Percentiles rank a stretch among this genome's conserved stretches.
phyloP scores from a whole-genome alignment of 441 rosid species.

The Arabidopsis hybrid region DNA sequence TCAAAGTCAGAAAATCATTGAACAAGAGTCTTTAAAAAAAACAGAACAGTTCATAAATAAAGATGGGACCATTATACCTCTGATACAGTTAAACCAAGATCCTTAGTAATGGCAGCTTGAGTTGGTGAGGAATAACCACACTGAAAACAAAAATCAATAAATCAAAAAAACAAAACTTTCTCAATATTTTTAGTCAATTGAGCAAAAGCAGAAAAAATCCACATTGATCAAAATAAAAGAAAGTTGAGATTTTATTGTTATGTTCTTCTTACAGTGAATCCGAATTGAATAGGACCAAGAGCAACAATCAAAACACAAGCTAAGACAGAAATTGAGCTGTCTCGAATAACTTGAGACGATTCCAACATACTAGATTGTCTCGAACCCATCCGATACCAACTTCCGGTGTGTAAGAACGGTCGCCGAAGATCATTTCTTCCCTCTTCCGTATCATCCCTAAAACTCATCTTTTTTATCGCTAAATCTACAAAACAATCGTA shows the following conservation, averaged over 20 bases:
- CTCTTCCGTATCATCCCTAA: slow-evolving; percentile 66
- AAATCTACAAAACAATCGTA: slow-evolving; percentile 21
- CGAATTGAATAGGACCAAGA: slow-evolving; percentile 79
- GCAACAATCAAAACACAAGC: slow-evolving; percentile 72
- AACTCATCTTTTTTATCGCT: slow-evolving; percentile 53
- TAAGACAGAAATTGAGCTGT: slow-evolving; percentile 66
- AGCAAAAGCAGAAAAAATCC: background rate
- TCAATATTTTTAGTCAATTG: background rate
- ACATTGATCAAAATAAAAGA: slow-evolving; percentile 27
- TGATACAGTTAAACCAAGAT: slow-evolving; percentile 63
- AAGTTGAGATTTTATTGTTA: slow-evolving; percentile 24
- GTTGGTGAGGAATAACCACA: slow-evolving; percentile 80
- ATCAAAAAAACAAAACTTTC: background rate
- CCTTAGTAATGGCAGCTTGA: slow-evolving; percentile 58
- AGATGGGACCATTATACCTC: slow-evolving; percentile 49
- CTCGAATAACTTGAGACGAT: slow-evolving; percentile 62
- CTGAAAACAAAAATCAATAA: slow-evolving; percentile 36
- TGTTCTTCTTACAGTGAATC: slow-evolving; percentile 58
- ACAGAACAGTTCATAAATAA: background rate
- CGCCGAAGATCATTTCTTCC: slow-evolving; percentile 56
- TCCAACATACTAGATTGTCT: slow-evolving; percentile 66
- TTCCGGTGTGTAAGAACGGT: slow-evolving; percentile 70
- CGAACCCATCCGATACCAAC: slow-evolving; percentile 72
- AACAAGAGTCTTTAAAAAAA: background rate
- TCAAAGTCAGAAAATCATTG: slow-evolving; percentile 18